Evolutionary conservation across 1,284 basidiomycete genomes (phyloP), one percentile per base, ranked within the genome.

Genomic region (Malassezia globosa): DNA sequence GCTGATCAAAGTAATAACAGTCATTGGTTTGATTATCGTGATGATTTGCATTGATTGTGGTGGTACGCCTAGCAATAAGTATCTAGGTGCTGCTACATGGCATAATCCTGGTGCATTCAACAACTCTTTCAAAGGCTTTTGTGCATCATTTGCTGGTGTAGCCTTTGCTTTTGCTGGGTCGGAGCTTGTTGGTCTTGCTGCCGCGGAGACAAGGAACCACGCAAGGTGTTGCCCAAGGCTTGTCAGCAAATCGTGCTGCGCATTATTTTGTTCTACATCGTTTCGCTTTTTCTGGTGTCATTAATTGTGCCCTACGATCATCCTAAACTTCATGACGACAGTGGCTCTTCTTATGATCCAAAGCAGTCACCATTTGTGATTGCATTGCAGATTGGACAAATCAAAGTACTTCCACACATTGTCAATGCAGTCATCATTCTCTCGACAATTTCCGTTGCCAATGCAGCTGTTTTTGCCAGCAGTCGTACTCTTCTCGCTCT

Each of bases 121-220:
- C 42, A 69, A 69, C 37, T 66, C 63, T 11, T 70, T 70, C 60
- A 66, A 69, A 46, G 68, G 68, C 25, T 66, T 67, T 56, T 52
- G 54, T 14, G 56, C 59, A n/a, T 55, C 67, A 24, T 71, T 71
- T 26, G 59, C 64, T 38, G 58, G 56, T 0, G 68, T 65, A n/a
- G 64, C 66, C 10, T 68, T 70, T 46, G 58, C 63, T 34, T 70
- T 66, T 34, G 53, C 61, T 8, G 64, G 72, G 37, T 72, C 62
- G 11, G 58, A 69, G 55, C 56, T 87, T 79, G 40, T 84, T 77
- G 82, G 82, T 82, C 55, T 80, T 74, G 56, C 80, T 74, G 66
- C 77, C 75, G 59, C 84, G 80, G 51, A 83, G 77, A 76, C 76
- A 3, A 67, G 69, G 74, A 76, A 64, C 75, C 76, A 7, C 64